Percentiles rank a stretch among this genome's conserved stretches.
phyloP scores from a whole-genome alignment of 192 early-diverging fungal genomes.

The Coemansia sp. region DNA sequence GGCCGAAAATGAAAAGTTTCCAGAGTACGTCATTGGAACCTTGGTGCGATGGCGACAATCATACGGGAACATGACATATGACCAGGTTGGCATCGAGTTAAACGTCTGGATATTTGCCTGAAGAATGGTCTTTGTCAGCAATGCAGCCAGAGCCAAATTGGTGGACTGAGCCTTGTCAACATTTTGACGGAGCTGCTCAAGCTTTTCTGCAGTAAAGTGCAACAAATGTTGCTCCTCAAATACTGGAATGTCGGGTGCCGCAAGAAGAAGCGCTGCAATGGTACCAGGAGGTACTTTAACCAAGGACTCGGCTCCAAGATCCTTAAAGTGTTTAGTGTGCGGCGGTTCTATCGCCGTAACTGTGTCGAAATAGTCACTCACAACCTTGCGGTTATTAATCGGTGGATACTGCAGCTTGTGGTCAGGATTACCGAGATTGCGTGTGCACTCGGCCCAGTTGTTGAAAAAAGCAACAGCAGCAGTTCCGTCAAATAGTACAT shows the following conservation, averaged over 20 bases:
- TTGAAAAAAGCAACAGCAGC: slow-evolving; percentile 23
- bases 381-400: slow-evolving; percentile 19
- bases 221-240: slow-evolving; percentile 43
- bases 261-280: slow-evolving; percentile 39
- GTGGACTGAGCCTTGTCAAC: slow-evolving; percentile 26
- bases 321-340: slow-evolving; percentile 35
- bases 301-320: slow-evolving; percentile 1
- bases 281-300: slow-evolving; percentile 5
- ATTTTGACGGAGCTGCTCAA: slow-evolving; percentile 43
- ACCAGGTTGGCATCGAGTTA: slow-evolving; percentile 12
- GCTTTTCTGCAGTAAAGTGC: slow-evolving; percentile 22
- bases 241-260: slow-evolving; percentile 22
- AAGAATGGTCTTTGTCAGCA: slow-evolving; percentile 24
- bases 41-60: slow-evolving; percentile 29
- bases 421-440: slow-evolving; percentile 17
- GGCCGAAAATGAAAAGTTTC: slow-evolving; percentile 33
- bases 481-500: slow-evolving; percentile 42
- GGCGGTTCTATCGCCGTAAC: slow-evolving; percentile 26
- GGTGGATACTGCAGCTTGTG: slow-evolving; percentile 22
- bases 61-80: slow-evolving; percentile 43
- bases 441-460: slow-evolving; percentile 43
- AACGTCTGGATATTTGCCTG: slow-evolving; percentile 26
- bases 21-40: slow-evolving; percentile 29
- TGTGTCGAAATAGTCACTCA: slow-evolving; percentile 27
- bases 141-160: slow-evolving; percentile 18